Evolutionary conservation across 352 stramenopile genomes (phyloP), one percentile per base, ranked within the genome.

Genomic region (Pythium scleroteichum): DNA sequence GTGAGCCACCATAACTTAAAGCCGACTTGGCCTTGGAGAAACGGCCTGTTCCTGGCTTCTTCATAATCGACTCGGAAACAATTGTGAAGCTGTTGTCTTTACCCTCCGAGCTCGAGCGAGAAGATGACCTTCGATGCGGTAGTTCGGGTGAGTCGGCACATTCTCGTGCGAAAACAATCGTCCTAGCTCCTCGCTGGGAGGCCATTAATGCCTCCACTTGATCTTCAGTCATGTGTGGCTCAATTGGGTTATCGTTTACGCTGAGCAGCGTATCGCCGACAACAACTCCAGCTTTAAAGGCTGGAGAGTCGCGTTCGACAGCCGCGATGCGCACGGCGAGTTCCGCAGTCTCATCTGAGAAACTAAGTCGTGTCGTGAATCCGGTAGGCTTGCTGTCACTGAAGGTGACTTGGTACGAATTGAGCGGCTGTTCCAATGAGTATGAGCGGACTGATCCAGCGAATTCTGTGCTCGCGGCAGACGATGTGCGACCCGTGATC

Each of bases 391-490:
- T 73, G 26, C 53, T 39, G 38, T 89, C 78, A 3, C 68, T 75
- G 57, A 89, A 92, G n/a, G 82, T 86, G 50, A 89, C 69, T 13
- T 72, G 75, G 61, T 79, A 91, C 47, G 75, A 75, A 41, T 85
- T 83, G 22, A 77, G 50, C 38, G 47, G 58, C 35, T 64, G 50
- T 20, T 64, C 48, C 32, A 64, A 49, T 38, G 64, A 71, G 22
- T 45, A 41, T 24, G 62, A 70, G 14, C 62, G 62, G 10, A 48
- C 22, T 3, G 45, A 59, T 19, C 49, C 39, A 4, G 41, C 17
- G 29, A 60, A 45, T 7, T 52, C 53, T 13, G 41, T 44, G 27
- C 24, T 45, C 42, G 32, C 47, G 22, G 51, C 40, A 1, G 48
- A 57, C 23, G 63, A 62, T 24, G 55, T 52, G 53, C 64, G 56